Evolutionary conservation across 495 filamentous ascomycete species (phyloP), one percentile per base, ranked within the genome.

Genomic region (Aspergillus bertholletiae): DNA sequence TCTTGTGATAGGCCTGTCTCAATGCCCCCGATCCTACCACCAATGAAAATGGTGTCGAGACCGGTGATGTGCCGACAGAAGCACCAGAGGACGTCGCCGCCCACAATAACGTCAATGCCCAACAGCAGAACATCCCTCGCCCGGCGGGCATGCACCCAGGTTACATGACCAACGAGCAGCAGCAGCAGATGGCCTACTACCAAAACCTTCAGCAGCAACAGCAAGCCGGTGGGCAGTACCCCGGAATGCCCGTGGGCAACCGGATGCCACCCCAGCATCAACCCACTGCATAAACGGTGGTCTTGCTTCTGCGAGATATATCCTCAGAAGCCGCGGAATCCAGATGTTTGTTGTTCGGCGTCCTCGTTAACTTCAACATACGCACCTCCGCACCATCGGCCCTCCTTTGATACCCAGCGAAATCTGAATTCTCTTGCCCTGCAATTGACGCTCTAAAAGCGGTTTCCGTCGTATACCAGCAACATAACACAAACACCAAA

Each of bases 11-110:
- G 94, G 93, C 94, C 34, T 98, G 94, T 66, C 78, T 98, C 58
- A 98, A 98, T 71, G 94, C 94, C 23, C 95, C 94, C 51, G 94
- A 98, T 71, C 90, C 92, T n/a, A 79, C 88, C n/a, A 81, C 84
- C 61, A 86, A 83, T 62, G 89, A 95, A 66, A 97, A 97, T 59
- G 94, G 94, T 47, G 88, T 97, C 59, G 92, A 96, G 54, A 71
- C 70, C 45, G 60, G 72, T 61, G 80, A 83, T 57, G 79, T 80
- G 15, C 74, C 78, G 11, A 72, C 80, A 51, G 80, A 83, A 62
- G 75, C 80, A 8, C 80, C 80, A 48, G 80, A 83, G 66, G 80
- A 83, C 50, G 78, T 81, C 39, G 69, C 63, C 39, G 69, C 63
- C 46, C 79, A 83, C 58, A 71, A 57, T 60, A 79, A 78, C 46